Percentiles rank a stretch among this genome's conserved stretches.
These are phyloP conservation scores for Cytospora schulzeri DNA, from an alignment of 2,329 filamentous ascomycete genomes.

Conservation along the genomic window DNA sequence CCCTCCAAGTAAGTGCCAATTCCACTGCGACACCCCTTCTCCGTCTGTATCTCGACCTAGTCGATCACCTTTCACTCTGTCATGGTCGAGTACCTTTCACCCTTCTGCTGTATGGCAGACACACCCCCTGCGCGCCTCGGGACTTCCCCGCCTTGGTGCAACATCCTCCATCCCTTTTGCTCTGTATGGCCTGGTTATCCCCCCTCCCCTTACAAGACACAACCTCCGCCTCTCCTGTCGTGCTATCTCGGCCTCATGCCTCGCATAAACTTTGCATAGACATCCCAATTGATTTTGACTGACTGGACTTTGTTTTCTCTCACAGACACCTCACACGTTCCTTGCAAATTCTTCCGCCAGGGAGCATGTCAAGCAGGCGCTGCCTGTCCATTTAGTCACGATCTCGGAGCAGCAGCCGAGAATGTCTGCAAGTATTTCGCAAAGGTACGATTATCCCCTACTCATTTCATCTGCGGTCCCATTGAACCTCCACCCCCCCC, in stretches of 20 bases:
- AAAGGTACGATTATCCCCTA: slow-evolving; percentile 65
- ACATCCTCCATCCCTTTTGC: background rate
- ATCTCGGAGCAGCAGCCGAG: slow-evolving; percentile 80
- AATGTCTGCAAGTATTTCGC: slow-evolving; percentile 98
- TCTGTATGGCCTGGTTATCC: slow-evolving; percentile 1
- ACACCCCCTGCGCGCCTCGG: slow-evolving; percentile 2
- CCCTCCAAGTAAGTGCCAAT: slow-evolving; percentile 58
- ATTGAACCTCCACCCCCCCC: background rate
- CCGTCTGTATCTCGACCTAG: background rate
- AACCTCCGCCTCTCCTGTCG: background rate
- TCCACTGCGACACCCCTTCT: background rate
- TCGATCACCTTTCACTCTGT: background rate
- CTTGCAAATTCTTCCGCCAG: slow-evolving; percentile 99
- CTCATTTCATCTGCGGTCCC: background rate
- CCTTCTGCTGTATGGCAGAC: background rate
- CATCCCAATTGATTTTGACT: slow-evolving; percentile 20
- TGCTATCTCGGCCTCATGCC: background rate
- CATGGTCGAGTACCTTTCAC: background rate
- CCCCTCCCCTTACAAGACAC: background rate
- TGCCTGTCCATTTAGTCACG: slow-evolving; percentile 95
- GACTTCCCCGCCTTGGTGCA: slow-evolving; percentile 12
- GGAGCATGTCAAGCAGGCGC: slow-evolving; percentile 94
- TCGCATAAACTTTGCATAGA: slow-evolving; percentile 4
- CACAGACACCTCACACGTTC: slow-evolving; percentile 91
- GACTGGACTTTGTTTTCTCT: slow-evolving; percentile 22